Base-by-base conservation (phyloP, 2,329 filamentous ascomycete species). In the Acrocalymma vagum region DNA sequence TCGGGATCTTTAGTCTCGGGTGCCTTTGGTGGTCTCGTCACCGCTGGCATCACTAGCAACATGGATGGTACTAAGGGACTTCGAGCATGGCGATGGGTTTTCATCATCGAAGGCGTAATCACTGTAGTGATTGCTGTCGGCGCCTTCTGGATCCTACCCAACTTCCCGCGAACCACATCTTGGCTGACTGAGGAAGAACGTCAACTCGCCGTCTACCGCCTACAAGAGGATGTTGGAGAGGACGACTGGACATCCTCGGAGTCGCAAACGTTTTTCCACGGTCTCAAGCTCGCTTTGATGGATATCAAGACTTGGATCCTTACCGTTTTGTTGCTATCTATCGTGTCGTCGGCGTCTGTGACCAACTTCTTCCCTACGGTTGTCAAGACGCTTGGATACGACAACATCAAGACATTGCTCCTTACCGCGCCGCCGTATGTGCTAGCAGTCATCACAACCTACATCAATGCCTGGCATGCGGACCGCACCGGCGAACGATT, bases 401-500 rank as follows among this genome's bases (percentile, higher is more conserved):
- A 73, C 6, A 75, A 67, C 16, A 78, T 82, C 29, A 66, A 72
- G 10, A 83, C 82, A 0, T 69, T 85, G 0, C 75, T 72, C 21
- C 54, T 70, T 30, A 58, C 67, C 26, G 54, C 71, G 76, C 50
- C 80, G 70, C 23, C 60, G 46, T 51, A 74, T 17, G 76, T 73
- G 21, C 67, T 79, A 20, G 78, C 79, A 58, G 78, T 81, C 21
- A 77, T 87, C 28, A 82, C 80, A 0, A 81, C 84, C 2, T 83
- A 84, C 51, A 41, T 76, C 28, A 88, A 88, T 51, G 83, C 86
- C 4, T 84, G 82, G 77, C 85, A 89, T 63, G 85, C 87, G 11
- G 87, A 90, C 64, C 78, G 76, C 27, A 87, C 84, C 0, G 84
- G 85, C 14, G 87, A 90, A 67, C 79, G 86, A 5, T 90, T 84